These are phyloP conservation scores for Lactarius indigo DNA, from an alignment of 768 basidiomycete genomes.

Conservation along the genomic window DNA sequence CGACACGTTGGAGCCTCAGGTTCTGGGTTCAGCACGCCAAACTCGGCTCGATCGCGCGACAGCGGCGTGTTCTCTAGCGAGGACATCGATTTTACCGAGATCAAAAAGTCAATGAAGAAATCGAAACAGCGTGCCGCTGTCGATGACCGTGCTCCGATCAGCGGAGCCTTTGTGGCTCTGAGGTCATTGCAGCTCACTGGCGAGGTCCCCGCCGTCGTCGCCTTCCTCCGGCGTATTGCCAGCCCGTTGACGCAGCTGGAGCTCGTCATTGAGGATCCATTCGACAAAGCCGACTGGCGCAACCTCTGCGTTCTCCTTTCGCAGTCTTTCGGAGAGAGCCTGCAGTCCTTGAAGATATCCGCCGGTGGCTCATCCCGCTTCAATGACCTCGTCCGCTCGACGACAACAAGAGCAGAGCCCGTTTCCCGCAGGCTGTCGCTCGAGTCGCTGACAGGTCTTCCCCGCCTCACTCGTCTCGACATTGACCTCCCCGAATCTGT, in stretches of 20 bases:
- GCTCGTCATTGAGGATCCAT: slow-evolving; percentile 76
- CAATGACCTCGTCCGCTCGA: slow-evolving; percentile 75
- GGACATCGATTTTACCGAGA: slow-evolving; percentile 72
- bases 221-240: slow-evolving; percentile 67
- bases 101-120: slow-evolving; percentile 64
- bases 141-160: slow-evolving; percentile 39
- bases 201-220: slow-evolving; percentile 62
- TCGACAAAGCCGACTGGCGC: slow-evolving; percentile 70
- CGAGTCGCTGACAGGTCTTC: slow-evolving; percentile 51
- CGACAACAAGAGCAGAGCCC: slow-evolving; percentile 61
- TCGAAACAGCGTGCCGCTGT: slow-evolving; percentile 49
- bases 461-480: slow-evolving; percentile 57
- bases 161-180: slow-evolving; percentile 55
- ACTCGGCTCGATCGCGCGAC: slow-evolving; percentile 63
- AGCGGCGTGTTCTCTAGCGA: slow-evolving; percentile 77
- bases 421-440: slow-evolving; percentile 60
- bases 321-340: slow-evolving; percentile 55
- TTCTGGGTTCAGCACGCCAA: slow-evolving; percentile 70
- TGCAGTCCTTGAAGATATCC: slow-evolving; percentile 58
- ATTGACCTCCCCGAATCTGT: slow-evolving; percentile 77
- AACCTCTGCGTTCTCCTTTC: slow-evolving; percentile 62
- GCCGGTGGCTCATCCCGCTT: slow-evolving; percentile 75
- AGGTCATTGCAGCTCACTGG: slow-evolving; percentile 65
- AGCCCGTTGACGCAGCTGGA: slow-evolving; percentile 66
- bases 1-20: slow-evolving; percentile 53